Conservation (phyloP, 2,329 filamentous ascomycete species). For the Xylaria sp. region DNA sequence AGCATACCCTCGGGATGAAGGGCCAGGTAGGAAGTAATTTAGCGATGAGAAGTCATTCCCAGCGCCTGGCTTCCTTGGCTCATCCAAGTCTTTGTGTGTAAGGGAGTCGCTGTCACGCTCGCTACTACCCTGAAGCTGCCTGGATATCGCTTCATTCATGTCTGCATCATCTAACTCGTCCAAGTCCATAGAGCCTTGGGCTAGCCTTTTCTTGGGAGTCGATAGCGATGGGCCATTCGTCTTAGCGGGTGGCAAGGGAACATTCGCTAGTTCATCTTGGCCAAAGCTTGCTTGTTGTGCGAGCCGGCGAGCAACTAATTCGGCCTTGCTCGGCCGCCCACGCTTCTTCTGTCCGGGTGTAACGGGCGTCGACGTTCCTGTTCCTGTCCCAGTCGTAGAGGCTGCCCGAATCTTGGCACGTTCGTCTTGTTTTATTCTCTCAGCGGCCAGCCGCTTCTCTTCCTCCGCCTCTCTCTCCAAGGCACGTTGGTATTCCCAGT, state of each 20-base stretch:
- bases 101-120: slow-evolving; percentile 21
- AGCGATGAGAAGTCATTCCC: slow-evolving; percentile 17
- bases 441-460: slow-evolving; percentile 44
- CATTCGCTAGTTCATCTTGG: slow-evolving; percentile 44
- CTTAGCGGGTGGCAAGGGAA: slow-evolving; percentile 45
- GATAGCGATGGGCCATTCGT: slow-evolving; percentile 54
- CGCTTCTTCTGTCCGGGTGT: slow-evolving; percentile 39
- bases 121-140: slow-evolving; percentile 43
- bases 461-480: slow-evolving; percentile 56
- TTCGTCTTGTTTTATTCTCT: slow-evolving; percentile 37
- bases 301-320: slow-evolving; percentile 41
- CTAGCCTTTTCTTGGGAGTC: slow-evolving; percentile 52
- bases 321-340: slow-evolving; percentile 47
- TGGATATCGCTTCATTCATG: slow-evolving; percentile 44
- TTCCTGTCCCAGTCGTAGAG: slow-evolving; percentile 19
- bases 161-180: slow-evolving; percentile 47
- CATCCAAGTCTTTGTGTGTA: slow-evolving; percentile 13
- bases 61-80: background rate
- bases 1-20: slow-evolving; percentile 37
- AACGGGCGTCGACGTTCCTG: slow-evolving; percentile 21
- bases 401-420: slow-evolving; percentile 35
- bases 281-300: slow-evolving; percentile 41
- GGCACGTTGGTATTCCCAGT: slow-evolving; percentile 63
- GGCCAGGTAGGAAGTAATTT: slow-evolving; percentile 18
- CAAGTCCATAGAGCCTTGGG: slow-evolving; percentile 31